phyloP scores from a whole-genome alignment of 208 protist species.

The Entamoeba nuttalli region DNA sequence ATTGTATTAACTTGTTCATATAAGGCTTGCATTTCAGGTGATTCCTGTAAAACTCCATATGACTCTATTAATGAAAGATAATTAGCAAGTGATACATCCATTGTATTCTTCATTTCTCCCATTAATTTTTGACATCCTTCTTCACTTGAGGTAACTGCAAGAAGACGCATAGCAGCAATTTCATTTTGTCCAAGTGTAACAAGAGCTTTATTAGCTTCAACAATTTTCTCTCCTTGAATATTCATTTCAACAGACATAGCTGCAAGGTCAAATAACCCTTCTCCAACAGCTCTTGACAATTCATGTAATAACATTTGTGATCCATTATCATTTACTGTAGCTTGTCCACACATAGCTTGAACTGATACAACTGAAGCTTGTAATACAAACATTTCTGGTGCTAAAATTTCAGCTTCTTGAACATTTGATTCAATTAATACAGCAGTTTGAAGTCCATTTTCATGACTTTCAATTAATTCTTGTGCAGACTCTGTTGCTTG shows the following conservation, averaged over 20 bases:
- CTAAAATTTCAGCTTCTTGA: not conserved
- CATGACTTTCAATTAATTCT: not conserved
- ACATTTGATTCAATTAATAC: not conserved
- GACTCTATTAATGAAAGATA: not conserved
- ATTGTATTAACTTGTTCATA: not conserved
- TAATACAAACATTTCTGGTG: not conserved
- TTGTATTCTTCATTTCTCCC: not conserved
- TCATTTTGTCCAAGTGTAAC: not conserved
- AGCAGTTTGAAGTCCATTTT: not conserved
- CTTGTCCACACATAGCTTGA: not conserved
- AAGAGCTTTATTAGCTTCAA: not conserved
- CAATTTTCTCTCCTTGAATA: not conserved
- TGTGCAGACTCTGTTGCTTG: not conserved
- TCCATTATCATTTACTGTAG: not conserved
- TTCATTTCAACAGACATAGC: not conserved
- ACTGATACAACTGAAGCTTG: not conserved
- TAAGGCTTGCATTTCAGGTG: not conserved
- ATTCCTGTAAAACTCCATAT: not conserved
- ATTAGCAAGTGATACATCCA: not conserved
- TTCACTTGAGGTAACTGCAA: not conserved
- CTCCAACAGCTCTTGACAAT: not conserved
- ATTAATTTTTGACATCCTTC: not conserved
- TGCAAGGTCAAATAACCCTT: not conserved
- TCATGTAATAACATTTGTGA: not conserved
- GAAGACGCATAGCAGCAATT: not conserved